Percentiles rank a stretch among this genome's conserved stretches.
Conservation (phyloP, 352 stramenopile species). For the Phytophthora cryptogea region DNA sequence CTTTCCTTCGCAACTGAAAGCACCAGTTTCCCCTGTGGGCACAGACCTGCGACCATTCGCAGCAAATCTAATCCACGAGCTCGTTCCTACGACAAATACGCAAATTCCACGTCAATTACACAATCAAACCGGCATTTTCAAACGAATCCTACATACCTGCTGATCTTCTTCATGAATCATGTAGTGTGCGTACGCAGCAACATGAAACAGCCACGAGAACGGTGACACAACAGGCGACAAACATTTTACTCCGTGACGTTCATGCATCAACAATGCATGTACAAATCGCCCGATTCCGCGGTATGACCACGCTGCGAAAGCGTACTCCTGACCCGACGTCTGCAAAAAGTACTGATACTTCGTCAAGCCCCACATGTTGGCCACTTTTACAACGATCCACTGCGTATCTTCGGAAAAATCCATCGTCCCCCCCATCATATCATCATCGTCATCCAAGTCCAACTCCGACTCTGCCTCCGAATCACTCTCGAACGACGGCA, state of each 20-base stretch:
- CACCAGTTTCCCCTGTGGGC: constrained; percentile 28
- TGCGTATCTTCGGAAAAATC: constrained; percentile 33
- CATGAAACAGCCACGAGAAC: constrained; percentile 52
- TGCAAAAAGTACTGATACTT: constrained; percentile 60
- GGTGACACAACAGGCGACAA: constrained; percentile 37
- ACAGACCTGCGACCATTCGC: constrained; percentile 12
- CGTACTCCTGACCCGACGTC: constrained; percentile 51
- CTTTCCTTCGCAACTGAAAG: not conserved
- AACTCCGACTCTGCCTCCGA: constrained; percentile 35
- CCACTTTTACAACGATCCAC: constrained; percentile 42
- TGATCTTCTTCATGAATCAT: constrained; percentile 46
- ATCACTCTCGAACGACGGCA: constrained; percentile 45
- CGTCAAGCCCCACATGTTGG: constrained; percentile 33
- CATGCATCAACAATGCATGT: constrained; percentile 34
- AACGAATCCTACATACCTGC: constrained; percentile 22
- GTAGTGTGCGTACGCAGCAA: constrained; percentile 42
- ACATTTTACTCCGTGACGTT: constrained; percentile 7
- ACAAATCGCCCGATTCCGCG: constrained; percentile 48
- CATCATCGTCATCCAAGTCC: constrained; percentile 36
- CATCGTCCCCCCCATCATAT: constrained; percentile 7
- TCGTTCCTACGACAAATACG: constrained; percentile 30
- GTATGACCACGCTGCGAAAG: constrained; percentile 64
- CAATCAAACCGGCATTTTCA: not conserved
- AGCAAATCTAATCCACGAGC: constrained; percentile 39
- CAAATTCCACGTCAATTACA: not conserved